Base-by-base conservation (phyloP, 768 basidiomycete species). In the Russula sp. region DNA sequence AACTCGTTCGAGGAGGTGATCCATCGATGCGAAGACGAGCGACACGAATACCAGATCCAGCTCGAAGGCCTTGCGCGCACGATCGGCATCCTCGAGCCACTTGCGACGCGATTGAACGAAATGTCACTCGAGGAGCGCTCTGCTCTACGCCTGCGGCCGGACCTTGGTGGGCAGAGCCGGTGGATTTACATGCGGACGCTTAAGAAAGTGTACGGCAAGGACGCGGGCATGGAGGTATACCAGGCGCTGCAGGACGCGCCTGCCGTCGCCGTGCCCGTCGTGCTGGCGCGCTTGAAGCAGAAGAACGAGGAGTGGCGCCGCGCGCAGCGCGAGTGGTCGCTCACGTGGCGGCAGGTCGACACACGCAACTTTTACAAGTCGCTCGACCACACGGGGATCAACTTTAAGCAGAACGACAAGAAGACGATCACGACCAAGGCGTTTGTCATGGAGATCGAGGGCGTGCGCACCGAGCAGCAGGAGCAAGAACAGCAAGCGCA, bases 271-370 rank as follows among this genome's bases (percentile, higher is more conserved):
- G 87, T 98, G 9, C 95, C 96, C 1, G 91, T 98, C 63, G 91
- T 98, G 6, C 83, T 98, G 2, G 78, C 82, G 48, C 85, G 97
- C 10, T 78, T 99, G 50, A 94, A 92, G 77, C 85, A 86, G 72
- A 97, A 95, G 74, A 91, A 98, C 73, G 95, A 97, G 64, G 97
- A 99, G 72, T 99, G 97, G 97, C 86, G 92, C 70, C 82, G 91
- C 37, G 86, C 89, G 34, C 91, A 94, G 73, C 82, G 96, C 34
- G 95, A 98, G 74, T 98, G 94, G 93, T 92, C 89, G 75, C 84
- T 89, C 64, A 95, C 94, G 16, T 98, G 97, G 97, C 82, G 94
- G 55, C 96, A 98, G 73, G 89, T 95, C 54, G 94, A 99, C 70
- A 88, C 88, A 60, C 94, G 94, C 77, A 98, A 98, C 77, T 98